A percentile compares a stretch with the other conserved stretches of the same genome.
Evolutionary conservation across 1,139 yeast genomes (phyloP).

Genomic region (Blastobotrys persicus): DNA sequence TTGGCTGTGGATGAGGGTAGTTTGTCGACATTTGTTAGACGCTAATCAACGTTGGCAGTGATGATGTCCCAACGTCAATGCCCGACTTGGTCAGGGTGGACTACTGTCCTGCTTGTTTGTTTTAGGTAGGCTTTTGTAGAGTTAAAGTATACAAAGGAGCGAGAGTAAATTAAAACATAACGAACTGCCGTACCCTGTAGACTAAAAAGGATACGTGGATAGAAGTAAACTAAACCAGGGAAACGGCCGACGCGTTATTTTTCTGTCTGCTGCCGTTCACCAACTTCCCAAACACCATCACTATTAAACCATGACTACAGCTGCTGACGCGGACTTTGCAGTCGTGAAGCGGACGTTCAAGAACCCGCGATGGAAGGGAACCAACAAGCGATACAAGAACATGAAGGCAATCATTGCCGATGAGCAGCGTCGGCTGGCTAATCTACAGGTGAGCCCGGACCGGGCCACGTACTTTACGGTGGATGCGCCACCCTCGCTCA

Average conservation of each 20-base stretch:
- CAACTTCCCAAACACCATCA: too few species aligned
- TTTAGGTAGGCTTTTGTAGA: too few species aligned
- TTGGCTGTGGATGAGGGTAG: background rate
- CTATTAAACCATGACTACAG: conserved; percentile 11
- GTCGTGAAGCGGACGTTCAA: conserved; percentile 47
- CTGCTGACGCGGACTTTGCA: conserved; percentile 31
- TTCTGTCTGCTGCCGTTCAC: too few species aligned
- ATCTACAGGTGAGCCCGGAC: conserved; percentile 22
- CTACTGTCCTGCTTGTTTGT: too few species aligned
- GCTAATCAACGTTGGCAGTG: background rate
- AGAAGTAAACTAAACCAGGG: too few species aligned
- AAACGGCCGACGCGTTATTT: too few species aligned
- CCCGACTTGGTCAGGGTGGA: too few species aligned
- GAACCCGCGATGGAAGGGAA: conserved; percentile 42
- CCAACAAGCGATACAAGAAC: conserved; percentile 61
- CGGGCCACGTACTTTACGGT: conserved; percentile 44
- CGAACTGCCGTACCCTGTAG: too few species aligned
- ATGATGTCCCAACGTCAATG: background rate
- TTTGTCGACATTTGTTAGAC: conserved; percentile 2
- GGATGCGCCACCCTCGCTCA: conserved; percentile 84
- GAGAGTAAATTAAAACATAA: too few species aligned
- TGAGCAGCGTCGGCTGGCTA: conserved; percentile 59
- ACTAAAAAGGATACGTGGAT: too few species aligned
- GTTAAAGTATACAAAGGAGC: too few species aligned
- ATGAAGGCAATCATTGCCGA: conserved; percentile 72